Evolutionary conservation across 2,329 filamentous ascomycete species (phyloP).

Genomic region (Aspergillus sp.): DNA sequence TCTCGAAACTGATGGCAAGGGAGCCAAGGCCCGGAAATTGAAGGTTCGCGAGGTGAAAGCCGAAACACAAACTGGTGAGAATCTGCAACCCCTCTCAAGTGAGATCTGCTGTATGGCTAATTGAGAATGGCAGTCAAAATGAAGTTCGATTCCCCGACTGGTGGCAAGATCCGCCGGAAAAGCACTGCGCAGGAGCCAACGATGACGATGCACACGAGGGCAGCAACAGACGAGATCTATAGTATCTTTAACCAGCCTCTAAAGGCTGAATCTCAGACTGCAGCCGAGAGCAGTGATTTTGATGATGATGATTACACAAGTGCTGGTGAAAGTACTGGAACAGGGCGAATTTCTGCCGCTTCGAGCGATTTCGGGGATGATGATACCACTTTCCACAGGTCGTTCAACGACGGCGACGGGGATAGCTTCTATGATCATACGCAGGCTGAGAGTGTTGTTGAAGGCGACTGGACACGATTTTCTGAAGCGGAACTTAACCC

Average conservation of each 20-base stretch:
- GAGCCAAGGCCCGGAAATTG: slow-evolving; percentile 66
- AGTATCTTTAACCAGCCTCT: slow-evolving; percentile 93
- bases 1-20: slow-evolving; percentile 31
- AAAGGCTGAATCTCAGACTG: slow-evolving; percentile 53
- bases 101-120: not conserved
- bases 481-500: slow-evolving; percentile 74
- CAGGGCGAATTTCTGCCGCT: slow-evolving; percentile 69
- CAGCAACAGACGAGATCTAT: slow-evolving; percentile 96
- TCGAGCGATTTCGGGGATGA: slow-evolving; percentile 70
- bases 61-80: slow-evolving; percentile 87
- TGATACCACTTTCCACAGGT: slow-evolving; percentile 47
- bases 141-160: slow-evolving; percentile 86
- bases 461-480: slow-evolving; percentile 87
- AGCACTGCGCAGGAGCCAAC: slow-evolving; percentile 76
- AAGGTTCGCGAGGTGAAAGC: slow-evolving; percentile 81
- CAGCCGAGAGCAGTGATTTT: slow-evolving; percentile 67
- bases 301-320: slow-evolving; percentile 80
- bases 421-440: slow-evolving; percentile 47
- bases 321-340: slow-evolving; percentile 80
- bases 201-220: slow-evolving; percentile 95
- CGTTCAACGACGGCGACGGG: slow-evolving; percentile 51
- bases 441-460: slow-evolving; percentile 59
- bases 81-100: not conserved
- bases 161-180: slow-evolving; percentile 82
- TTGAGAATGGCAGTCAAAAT: slow-evolving; percentile 72